A percentile compares a stretch with the other conserved stretches of the same genome.
Conservation (phyloP, 257 asterid genomes). For the Knoxia roxburghii region DNA sequence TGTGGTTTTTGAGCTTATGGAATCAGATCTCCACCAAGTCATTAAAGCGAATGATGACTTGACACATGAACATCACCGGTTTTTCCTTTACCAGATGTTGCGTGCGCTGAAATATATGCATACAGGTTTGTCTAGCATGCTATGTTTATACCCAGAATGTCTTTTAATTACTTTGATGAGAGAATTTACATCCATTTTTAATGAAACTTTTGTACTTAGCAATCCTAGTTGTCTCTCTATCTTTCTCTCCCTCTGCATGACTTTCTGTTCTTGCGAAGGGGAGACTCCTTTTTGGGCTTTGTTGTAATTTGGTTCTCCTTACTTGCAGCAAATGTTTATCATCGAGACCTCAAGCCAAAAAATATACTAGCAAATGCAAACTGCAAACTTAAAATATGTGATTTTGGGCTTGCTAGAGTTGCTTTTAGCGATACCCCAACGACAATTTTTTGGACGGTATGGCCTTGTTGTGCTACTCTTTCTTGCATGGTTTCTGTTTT, state of each 20-base stretch:
- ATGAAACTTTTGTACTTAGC: conserved; percentile 5
- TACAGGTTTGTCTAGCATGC: conserved; percentile 43
- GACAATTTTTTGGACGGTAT: conserved; percentile 88
- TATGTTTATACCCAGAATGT: background rate
- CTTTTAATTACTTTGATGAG: conserved; percentile 4
- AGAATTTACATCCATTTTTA: background rate
- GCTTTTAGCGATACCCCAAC: conserved; percentile 86
- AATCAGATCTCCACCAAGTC: conserved; percentile 95
- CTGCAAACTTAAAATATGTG: conserved; percentile 91
- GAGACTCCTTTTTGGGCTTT: background rate
- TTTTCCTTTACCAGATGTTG: conserved; percentile 88
- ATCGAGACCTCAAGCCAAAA: conserved; percentile 91
- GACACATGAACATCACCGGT: conserved; percentile 87
- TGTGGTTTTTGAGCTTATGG: conserved; percentile 95
- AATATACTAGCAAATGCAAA: conserved; percentile 96
- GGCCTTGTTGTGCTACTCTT: conserved; percentile 1
- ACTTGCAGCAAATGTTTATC: conserved; percentile 84
- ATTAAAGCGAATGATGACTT: conserved; percentile 91
- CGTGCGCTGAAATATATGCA: conserved; percentile 89
- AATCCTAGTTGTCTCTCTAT: background rate
- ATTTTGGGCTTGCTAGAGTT: conserved; percentile 90
- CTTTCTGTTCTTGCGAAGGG: conserved; percentile 1
- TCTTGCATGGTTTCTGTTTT: background rate
- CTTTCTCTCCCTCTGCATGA: background rate
- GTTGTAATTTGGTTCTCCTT: conserved; percentile 22